These are phyloP conservation scores for Phaseolus lunatus DNA, from an alignment of 306 rosid species.

Conservation along the genomic window DNA sequence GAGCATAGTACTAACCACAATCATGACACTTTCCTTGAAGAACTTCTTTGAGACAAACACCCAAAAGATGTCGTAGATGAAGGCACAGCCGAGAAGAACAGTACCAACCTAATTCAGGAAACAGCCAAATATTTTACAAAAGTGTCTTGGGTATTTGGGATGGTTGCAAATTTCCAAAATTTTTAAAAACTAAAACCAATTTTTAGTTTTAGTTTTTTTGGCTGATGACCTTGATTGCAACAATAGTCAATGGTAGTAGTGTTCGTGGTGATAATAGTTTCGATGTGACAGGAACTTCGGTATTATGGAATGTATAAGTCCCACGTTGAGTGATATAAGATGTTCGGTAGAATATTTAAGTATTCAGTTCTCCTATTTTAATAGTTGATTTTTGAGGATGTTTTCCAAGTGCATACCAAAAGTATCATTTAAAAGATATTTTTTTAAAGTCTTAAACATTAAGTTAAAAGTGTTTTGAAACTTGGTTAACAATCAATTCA, in stretches of 20 bases:
- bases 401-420: too few relatives aligned
- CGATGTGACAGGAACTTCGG: too few relatives aligned
- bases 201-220: neutral
- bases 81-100: constrained; percentile 90
- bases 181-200: neutral
- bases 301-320: too few relatives aligned
- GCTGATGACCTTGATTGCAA: neutral
- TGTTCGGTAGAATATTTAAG: too few relatives aligned
- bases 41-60: constrained; percentile 84
- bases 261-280: neutral
- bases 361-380: too few relatives aligned
- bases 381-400: too few relatives aligned
- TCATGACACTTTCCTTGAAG: constrained; percentile 96
- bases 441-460: neutral
- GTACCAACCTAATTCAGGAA: constrained; percentile 76
- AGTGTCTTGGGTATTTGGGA: neutral
- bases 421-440: too few relatives aligned
- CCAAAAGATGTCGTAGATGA: constrained; percentile 94
- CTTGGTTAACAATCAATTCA: neutral
- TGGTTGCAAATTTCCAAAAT: neutral
- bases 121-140: constrained; percentile 44
- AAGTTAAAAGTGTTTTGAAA: constrained; percentile 3
- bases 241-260: neutral
- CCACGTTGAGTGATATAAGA: too few relatives aligned
- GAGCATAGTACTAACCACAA: constrained; percentile 76